Conservation (phyloP, 148 eudicot species). For the Silene conica region DNA sequence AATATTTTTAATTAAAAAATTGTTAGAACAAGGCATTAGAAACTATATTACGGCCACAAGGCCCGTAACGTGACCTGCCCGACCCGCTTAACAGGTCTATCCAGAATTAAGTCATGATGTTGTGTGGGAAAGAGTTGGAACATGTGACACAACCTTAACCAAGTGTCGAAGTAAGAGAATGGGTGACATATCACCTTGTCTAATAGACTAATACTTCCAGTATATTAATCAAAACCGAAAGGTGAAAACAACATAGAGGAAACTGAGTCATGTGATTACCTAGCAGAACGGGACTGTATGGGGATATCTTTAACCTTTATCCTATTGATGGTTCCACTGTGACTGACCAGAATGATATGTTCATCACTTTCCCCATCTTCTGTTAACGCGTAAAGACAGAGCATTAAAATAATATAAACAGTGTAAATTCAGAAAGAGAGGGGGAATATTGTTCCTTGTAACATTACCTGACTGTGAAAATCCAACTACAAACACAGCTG, state of each 20-base stretch:
- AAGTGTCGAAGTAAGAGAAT: too few species aligned
- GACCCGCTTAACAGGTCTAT: too few species aligned
- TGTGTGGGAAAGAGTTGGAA: too few species aligned
- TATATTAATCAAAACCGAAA: background rate
- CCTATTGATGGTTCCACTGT: constrained; percentile 89
- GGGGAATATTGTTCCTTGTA: background rate
- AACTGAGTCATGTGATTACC: constrained; percentile 37
- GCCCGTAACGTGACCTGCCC: too few species aligned
- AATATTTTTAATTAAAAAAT: too few species aligned
- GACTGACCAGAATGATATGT: constrained; percentile 89
- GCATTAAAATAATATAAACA: constrained; percentile 4
- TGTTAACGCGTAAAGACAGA: constrained; percentile 24
- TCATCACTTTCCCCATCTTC: constrained; percentile 99
- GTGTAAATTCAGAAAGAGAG: background rate
- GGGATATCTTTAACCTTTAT: constrained; percentile 90
- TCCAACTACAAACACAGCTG: constrained; percentile 90
- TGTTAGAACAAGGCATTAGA: too few species aligned
- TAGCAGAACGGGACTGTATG: constrained; percentile 84
- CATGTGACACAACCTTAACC: too few species aligned
- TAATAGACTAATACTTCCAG: background rate
- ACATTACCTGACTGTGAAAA: constrained; percentile 71
- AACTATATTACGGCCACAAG: too few species aligned
- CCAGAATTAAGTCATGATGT: too few species aligned
- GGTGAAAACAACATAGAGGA: background rate
- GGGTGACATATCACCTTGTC: background rate